Conservation (phyloP, 495 filamentous ascomycete species). For the Annulohypoxylon bovei region DNA sequence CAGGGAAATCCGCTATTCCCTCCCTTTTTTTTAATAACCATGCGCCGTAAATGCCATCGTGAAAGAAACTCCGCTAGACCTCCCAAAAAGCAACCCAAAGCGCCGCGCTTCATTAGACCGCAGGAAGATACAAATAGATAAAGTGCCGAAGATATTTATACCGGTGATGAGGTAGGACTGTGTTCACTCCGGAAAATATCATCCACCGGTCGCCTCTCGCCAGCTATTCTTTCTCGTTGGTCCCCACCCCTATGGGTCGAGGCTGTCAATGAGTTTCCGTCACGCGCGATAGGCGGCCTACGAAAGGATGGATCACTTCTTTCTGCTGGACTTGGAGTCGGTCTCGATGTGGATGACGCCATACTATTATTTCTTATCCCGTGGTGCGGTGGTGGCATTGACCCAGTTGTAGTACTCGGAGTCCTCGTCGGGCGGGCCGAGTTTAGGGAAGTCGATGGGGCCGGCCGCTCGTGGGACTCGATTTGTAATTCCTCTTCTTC, state of each 20-base stretch:
- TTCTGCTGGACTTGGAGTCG: conserved; percentile 16
- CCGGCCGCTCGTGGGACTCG: conserved; percentile 5
- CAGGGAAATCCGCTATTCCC: background rate
- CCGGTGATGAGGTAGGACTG: conserved; percentile 25
- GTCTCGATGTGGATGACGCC: conserved; percentile 18
- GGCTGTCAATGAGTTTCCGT: conserved; percentile 11
- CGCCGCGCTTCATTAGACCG: conserved; percentile 44
- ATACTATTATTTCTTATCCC: conserved; percentile 19
- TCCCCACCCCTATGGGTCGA: conserved; percentile 20
- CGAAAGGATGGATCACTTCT: conserved; percentile 20
- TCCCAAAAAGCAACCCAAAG: conserved; percentile 32
- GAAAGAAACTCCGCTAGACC: conserved; percentile 2
- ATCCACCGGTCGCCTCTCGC: conserved; percentile 41
- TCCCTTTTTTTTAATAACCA: conserved; percentile 25
- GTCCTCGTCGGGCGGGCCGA: background rate
- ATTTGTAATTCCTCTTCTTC: conserved; percentile 52
- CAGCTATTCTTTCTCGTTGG: conserved; percentile 23
- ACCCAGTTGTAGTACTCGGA: background rate
- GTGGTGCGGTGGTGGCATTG: conserved; percentile 15
- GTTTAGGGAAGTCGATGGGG: conserved; percentile 9
- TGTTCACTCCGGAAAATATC: conserved; percentile 29
- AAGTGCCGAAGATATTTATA: conserved; percentile 6
- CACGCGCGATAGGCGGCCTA: conserved; percentile 20
- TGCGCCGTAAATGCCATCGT: conserved; percentile 41
- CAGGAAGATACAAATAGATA: conserved; percentile 17